A percentile compares a stretch with the other conserved stretches of the same genome.
phyloP scores from a whole-genome alignment of 169 alveolate genomes.

The Cryptosporidium tyzzeri region DNA sequence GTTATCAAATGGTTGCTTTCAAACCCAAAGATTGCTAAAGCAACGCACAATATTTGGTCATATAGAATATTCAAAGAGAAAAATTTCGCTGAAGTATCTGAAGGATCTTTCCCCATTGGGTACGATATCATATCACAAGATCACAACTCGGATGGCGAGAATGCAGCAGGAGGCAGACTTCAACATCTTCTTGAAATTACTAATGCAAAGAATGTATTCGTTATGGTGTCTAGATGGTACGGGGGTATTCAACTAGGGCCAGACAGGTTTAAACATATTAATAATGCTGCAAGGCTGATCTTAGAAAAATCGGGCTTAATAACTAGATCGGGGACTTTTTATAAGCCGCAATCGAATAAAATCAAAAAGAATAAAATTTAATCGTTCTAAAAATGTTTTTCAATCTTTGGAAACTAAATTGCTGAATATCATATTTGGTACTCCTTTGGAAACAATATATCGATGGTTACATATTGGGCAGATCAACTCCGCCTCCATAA shows the following conservation, averaged over 20 bases:
- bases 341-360: slow-evolving; percentile 1
- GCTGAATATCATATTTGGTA: slow-evolving; percentile 78
- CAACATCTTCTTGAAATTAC: slow-evolving; percentile 69
- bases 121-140: slow-evolving; percentile 67
- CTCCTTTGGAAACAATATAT: slow-evolving; percentile 79
- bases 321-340: not conserved
- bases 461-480: slow-evolving; percentile 78
- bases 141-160: slow-evolving; percentile 78
- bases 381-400: not conserved
- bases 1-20: slow-evolving; percentile 50
- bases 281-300: slow-evolving; percentile 76
- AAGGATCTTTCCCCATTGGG: slow-evolving; percentile 61
- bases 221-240: slow-evolving; percentile 79
- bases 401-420: not conserved
- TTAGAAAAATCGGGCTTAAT: slow-evolving; percentile 76
- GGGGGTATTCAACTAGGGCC: slow-evolving; percentile 79
- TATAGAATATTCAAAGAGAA: slow-evolving; percentile 51
- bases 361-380: not conserved
- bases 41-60: slow-evolving; percentile 79
- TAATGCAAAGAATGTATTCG: slow-evolving; percentile 69
- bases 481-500: slow-evolving; percentile 78
- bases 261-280: slow-evolving; percentile 77
- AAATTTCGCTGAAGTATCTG: not conserved
- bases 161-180: slow-evolving; percentile 78
- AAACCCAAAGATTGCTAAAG: slow-evolving; percentile 73